Evolutionary conservation across 176 grass and related monocot genomes (phyloP).

Genomic region (Musa acuminata): DNA sequence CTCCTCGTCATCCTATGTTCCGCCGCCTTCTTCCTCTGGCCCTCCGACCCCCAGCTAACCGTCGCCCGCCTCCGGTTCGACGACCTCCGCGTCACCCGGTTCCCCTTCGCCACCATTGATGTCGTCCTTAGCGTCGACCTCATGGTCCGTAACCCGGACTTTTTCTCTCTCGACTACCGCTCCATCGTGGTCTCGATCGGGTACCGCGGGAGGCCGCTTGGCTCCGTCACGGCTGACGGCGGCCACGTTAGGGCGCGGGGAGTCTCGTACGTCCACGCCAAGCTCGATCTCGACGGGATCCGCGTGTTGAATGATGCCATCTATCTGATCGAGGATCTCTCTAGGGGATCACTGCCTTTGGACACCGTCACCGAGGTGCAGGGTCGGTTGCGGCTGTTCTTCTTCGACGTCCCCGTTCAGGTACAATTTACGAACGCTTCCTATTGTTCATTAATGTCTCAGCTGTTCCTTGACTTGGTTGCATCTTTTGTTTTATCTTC

Average conservation of each 20-base stretch:
- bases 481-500: not conserved
- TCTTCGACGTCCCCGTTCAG: conserved; percentile 5
- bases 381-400: conserved; percentile 3
- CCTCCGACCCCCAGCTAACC: conserved; percentile 12
- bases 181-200: conserved; percentile 7
- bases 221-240: not conserved
- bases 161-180: conserved; percentile 7
- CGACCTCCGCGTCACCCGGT: not conserved
- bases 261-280: not conserved
- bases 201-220: conserved; percentile 4
- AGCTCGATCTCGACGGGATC: conserved; percentile 11
- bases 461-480: not conserved
- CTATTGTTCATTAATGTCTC: too few relatives aligned
- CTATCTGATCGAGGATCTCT: conserved; percentile 16
- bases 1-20: not conserved
- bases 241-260: conserved; percentile 12
- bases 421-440: not conserved
- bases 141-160: conserved; percentile 15
- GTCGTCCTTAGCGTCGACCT: not conserved
- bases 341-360: conserved; percentile 1
- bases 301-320: not conserved
- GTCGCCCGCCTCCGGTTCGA: conserved; percentile 4
- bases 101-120: not conserved
- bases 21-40: conserved; percentile 13
- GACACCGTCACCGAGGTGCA: conserved; percentile 2